Evolutionary conservation across 2,329 filamentous ascomycete genomes (phyloP), one percentile per base, ranked within the genome.

Genomic region (Hymenoscyphus fructigenus): DNA sequence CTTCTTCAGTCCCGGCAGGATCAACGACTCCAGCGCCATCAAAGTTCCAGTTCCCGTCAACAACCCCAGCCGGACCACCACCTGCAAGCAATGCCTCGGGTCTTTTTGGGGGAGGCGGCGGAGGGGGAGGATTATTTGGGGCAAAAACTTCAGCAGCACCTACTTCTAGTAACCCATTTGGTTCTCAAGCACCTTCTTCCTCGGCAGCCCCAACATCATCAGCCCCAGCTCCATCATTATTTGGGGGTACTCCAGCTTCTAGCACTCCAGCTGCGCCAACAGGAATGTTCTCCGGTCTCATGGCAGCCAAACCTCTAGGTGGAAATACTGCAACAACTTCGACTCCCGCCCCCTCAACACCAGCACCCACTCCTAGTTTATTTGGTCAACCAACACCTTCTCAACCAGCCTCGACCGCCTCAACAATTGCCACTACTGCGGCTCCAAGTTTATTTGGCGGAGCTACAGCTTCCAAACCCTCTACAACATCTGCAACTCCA

Each of bases 1-100:
- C 62, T 55, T 56, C 41, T n/a, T 53, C 69, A 55, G 64, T 73
- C 41, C 66, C 69, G 57, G 47, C 71, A 34, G 72, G 71, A 26
- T 70, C 71, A 55, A 72, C 69, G 5, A 75, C 74, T 60, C 73
- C 72, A 60, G 71, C 69, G 10, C 68, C 68, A 50, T 61, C 66
- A 41, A 70, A 69, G 58, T 57, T 68, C 50, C 66, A 61, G 38
- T 69, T 68, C 23, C 66, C 53, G n/a, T 74, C 72, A 23, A 75
- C 72, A 23, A 76, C 75, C n/a, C 75, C 75, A 38, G 73, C 73
- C 55, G 75, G 75, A 20, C 73, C 71, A 53, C 74, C 74, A 47
- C 74, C 74, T 47, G 64, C 71, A 62, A 70, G 69, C 55, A 68
- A 65, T 59, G 41, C 26, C 23, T 56, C 56, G 15, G 63, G 56